Evolutionary conservation across 768 basidiomycete species (phyloP), one percentile per base, ranked within the genome.

Genomic region (Russula griseocarnosa): DNA sequence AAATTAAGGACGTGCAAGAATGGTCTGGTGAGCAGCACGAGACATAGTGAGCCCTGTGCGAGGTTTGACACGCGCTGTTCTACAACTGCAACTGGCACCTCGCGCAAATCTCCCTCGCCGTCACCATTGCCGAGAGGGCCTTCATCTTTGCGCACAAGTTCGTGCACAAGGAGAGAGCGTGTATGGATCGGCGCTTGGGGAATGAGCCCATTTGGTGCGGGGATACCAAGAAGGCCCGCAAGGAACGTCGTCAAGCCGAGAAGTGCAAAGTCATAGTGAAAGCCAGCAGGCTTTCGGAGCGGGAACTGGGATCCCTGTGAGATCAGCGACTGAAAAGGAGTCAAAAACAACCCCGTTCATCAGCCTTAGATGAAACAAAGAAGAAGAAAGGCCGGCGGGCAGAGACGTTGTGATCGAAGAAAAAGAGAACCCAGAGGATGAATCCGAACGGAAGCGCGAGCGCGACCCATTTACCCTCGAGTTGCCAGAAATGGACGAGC

Each of bases 101-200:
- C 86, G 50, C 70, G 75, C 36, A 40, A 66, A 34, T 61, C 56
- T 54, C 61, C 66, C 8, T 63, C 65, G 32, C 53, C 16, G 18
- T 40, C 36, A 40, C 52, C 24, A 47, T 77, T 73, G 61, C 76
- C 72, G 32, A 76, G 73, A 38, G 79, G 76, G 76, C 75, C 30
- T 66, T 69, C 16, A 70, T 71, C 75, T 67, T 79, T 79, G 1
- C 61, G 46, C 13, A 75, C 72, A 3, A 68, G 74, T 0, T 85
- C 86, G 82, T 89, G 83, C 40, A 94, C 78, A 28, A 89, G 76
- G 1, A 98, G 82, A 11, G 92, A 88, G 8, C 82, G 81, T 1
- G 94, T 96, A 70, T 97, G 94, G n/a, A 95, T 90, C 1, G 94
- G 95, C 0, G 95, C 95, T 70, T 90, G 90, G 1, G 88, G 89